Evolutionary conservation across 1,284 basidiomycete genomes (phyloP).

Genomic region (Uromyces viciae-fabae): DNA sequence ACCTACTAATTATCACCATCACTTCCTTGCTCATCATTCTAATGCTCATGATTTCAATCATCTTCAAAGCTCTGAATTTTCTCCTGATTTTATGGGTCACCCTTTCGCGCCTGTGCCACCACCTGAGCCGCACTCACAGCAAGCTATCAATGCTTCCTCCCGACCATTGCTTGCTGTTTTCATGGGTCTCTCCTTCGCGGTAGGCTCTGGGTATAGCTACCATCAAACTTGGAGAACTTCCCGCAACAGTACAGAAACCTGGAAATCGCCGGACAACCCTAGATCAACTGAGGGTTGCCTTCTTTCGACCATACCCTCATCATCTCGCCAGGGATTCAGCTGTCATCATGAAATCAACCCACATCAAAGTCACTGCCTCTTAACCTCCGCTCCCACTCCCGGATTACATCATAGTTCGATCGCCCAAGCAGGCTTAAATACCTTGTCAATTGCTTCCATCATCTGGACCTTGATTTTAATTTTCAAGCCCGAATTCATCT

Average conservation of each 20-base stretch:
- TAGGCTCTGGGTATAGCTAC: constrained; percentile 37
- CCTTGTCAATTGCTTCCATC: constrained; percentile 38
- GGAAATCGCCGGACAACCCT: neutral
- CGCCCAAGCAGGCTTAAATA: constrained; percentile 26
- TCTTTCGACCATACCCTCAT: neutral
- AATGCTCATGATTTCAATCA: constrained; percentile 23
- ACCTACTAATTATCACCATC: constrained; percentile 17
- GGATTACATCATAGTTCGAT: neutral
- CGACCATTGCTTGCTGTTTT: constrained; percentile 28
- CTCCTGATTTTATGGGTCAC: constrained; percentile 18
- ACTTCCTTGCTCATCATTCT: neutral
- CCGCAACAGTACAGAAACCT: neutral
- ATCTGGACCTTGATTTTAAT: constrained; percentile 24
- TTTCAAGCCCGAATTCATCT: constrained; percentile 31
- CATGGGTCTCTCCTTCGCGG: constrained; percentile 41
- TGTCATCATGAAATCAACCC: neutral
- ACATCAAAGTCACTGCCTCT: neutral
- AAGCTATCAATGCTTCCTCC: neutral
- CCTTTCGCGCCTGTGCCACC: constrained; percentile 29
- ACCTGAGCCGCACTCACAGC: constrained; percentile 8
- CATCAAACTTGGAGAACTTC: constrained; percentile 7
- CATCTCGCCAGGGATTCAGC: constrained; percentile 1
- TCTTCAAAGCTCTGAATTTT: constrained; percentile 23
- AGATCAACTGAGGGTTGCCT: neutral
- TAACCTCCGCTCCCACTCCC: neutral